phyloP scores from a whole-genome alignment of 2,329 filamentous ascomycete species.

The Fusarium coicis region DNA sequence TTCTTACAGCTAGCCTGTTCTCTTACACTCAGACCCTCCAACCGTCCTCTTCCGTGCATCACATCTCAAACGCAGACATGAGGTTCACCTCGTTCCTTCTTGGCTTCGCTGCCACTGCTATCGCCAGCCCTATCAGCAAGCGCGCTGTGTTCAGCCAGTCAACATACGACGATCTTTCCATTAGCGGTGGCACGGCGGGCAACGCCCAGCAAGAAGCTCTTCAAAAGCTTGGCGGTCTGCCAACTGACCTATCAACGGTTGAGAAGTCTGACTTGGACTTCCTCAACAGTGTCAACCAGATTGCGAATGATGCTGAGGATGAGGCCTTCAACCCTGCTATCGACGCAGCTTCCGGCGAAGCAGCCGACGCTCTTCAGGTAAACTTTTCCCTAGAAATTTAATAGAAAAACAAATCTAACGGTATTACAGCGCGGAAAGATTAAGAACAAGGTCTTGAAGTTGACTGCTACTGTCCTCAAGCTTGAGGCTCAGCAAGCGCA shows the following conservation, averaged over 20 bases:
- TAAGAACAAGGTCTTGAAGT: conserved; percentile 70
- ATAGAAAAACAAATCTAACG: background rate
- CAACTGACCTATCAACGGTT: conserved; percentile 56
- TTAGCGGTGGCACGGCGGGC: conserved; percentile 58
- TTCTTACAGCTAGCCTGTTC: background rate
- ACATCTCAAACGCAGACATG: conserved; percentile 41
- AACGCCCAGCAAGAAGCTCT: conserved; percentile 57
- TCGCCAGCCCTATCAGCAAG: conserved; percentile 45
- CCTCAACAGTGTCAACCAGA: conserved; percentile 61
- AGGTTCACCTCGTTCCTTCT: conserved; percentile 49
- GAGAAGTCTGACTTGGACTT: conserved; percentile 59
- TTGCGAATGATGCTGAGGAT: conserved; percentile 64
- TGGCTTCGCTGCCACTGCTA: conserved; percentile 41
- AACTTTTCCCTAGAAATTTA: accelerated
- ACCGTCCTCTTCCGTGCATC: background rate
- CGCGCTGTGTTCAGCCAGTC: conserved; percentile 48
- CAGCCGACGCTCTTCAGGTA: conserved; percentile 60
- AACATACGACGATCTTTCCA: conserved; percentile 59
- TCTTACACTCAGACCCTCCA: background rate
- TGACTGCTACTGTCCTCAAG: conserved; percentile 62
- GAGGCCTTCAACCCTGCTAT: conserved; percentile 66
- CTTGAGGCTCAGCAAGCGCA: conserved; percentile 63
- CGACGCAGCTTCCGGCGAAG: conserved; percentile 57
- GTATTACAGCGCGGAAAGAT: conserved; percentile 61
- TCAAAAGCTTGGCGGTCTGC: conserved; percentile 51